Base-by-base conservation (phyloP, 2,329 filamentous ascomycete species). In the Ophiosphaerella narmari region DNA sequence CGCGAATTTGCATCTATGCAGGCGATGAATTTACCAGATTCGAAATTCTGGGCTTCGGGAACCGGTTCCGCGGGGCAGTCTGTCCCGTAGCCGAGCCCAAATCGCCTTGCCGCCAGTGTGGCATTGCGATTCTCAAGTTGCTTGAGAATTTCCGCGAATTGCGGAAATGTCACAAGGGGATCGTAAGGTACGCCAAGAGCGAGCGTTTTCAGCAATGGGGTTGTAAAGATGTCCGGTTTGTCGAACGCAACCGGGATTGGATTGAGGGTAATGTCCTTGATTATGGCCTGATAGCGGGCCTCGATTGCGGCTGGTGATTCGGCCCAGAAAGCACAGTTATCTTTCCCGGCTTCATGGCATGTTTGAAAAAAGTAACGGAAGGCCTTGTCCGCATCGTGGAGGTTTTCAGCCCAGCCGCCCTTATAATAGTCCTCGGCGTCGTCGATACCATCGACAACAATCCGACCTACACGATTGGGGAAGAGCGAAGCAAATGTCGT, bases 361-460 rank as follows among this genome's bases (percentile, higher is more conserved):
- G 4, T 11, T 23, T 39, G 23, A 26, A 48, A 48, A 26, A 48
- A 48, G 14, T 24, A 33, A 6, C 16, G 12, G 26, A 43, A 29
- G 2, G 33, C 31, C 9, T 39, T 43, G 21, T 18, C 50, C 16
- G 57, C 52, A 38, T 46, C 43, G 38, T 59, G 48, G 6, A 47
- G 16, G 14, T 54, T 53, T 18, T 13, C 16, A 1, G 14, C 2
- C 55, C 50, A 63, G 34, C 37, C 48, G 8, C 57, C 59, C 12
- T 37, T 26, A 34, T 59, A 53, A 39, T 60, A 58, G 12, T 58
- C 42, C 7, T 57, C 29, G 12, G 32, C 13, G 34, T 77, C 72
- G 0, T 72, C 67, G 2, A 78, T 70, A 2, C 75, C 77, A 52
- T 80, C 77, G 0, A 79, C 34, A 32, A 65, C 39, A 4, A 67